phyloP scores from a whole-genome alignment of 208 protist genomes.

The Angomonas deanei region DNA sequence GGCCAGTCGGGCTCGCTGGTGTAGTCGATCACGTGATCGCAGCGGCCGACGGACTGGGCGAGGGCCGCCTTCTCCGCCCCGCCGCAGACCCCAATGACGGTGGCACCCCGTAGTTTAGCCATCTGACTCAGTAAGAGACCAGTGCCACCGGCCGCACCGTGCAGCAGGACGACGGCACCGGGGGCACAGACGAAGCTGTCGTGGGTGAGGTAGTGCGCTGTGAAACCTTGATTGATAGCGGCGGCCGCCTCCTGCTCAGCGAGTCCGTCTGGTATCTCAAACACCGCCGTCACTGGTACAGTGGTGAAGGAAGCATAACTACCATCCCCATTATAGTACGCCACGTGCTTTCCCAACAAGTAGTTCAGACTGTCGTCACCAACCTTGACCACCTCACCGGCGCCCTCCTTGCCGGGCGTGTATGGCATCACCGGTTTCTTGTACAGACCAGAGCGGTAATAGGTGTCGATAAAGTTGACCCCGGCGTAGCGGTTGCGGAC shows the following conservation, averaged over 20 bases:
- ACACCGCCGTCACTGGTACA: slow-evolving; percentile 9
- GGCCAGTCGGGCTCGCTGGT: slow-evolving; percentile 41
- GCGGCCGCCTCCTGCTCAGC: slow-evolving; percentile 45
- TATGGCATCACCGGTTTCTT: slow-evolving; percentile 65
- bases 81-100: slow-evolving; percentile 84
- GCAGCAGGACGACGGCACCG: slow-evolving; percentile 63
- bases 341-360: slow-evolving; percentile 58
- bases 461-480: slow-evolving; percentile 93
- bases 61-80: slow-evolving; percentile 65
- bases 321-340: slow-evolving; percentile 45
- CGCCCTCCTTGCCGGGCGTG: slow-evolving; percentile 69
- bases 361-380: slow-evolving; percentile 8
- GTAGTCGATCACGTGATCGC: slow-evolving; percentile 80
- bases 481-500: slow-evolving; percentile 58
- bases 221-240: slow-evolving; percentile 74
- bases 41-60: slow-evolving; percentile 30
- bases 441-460: slow-evolving; percentile 81
- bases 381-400: slow-evolving; percentile 50
- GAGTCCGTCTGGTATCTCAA: slow-evolving; percentile 45
- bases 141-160: slow-evolving; percentile 85
- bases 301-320: slow-evolving; percentile 73
- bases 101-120: slow-evolving; percentile 84
- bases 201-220: slow-evolving; percentile 83
- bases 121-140: slow-evolving; percentile 87
- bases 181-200: slow-evolving; percentile 42